A percentile compares a stretch with the other conserved stretches of the same genome.
Conservation (phyloP, 208 protist species). For the Entamoeba histolytica region DNA sequence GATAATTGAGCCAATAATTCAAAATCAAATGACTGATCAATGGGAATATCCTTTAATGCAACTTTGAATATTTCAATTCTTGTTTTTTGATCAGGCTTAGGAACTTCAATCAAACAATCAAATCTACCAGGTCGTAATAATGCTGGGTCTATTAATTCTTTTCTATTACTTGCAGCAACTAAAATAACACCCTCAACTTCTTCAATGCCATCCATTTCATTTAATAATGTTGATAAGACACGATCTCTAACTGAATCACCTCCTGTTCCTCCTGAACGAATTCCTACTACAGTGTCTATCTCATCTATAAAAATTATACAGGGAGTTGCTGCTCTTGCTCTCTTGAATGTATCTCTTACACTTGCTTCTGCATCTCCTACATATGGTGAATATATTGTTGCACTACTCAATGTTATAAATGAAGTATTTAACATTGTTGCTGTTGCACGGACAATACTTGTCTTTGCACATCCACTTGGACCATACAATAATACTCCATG, state of each 20-base stretch:
- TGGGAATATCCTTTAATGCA: neutral
- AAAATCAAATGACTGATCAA: neutral
- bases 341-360: slow-evolving; percentile 60
- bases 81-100: slow-evolving; percentile 5
- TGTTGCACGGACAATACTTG: slow-evolving; percentile 58
- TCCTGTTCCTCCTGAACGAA: slow-evolving; percentile 20
- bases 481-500: slow-evolving; percentile 2
- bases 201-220: slow-evolving; percentile 82
- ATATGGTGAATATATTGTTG: slow-evolving; percentile 60
- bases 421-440: slow-evolving; percentile 51
- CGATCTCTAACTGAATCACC: slow-evolving; percentile 51
- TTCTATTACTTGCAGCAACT: slow-evolving; percentile 83
- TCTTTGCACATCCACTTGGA: slow-evolving; percentile 58
- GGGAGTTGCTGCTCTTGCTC: slow-evolving; percentile 54
- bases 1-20: neutral
- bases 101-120: slow-evolving; percentile 11
- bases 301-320: slow-evolving; percentile 76
- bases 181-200: slow-evolving; percentile 61
- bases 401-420: slow-evolving; percentile 63
- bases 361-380: slow-evolving; percentile 72
- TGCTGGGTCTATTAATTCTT: slow-evolving; percentile 46
- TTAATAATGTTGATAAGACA: slow-evolving; percentile 83
- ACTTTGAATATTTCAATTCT: slow-evolving; percentile 19
- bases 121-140: slow-evolving; percentile 26
- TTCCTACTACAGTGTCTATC: slow-evolving; percentile 39